Evolutionary conservation across 2,329 filamentous ascomycete species (phyloP), one percentile per base, ranked within the genome.

Genomic region (Paradendryphiella salina): DNA sequence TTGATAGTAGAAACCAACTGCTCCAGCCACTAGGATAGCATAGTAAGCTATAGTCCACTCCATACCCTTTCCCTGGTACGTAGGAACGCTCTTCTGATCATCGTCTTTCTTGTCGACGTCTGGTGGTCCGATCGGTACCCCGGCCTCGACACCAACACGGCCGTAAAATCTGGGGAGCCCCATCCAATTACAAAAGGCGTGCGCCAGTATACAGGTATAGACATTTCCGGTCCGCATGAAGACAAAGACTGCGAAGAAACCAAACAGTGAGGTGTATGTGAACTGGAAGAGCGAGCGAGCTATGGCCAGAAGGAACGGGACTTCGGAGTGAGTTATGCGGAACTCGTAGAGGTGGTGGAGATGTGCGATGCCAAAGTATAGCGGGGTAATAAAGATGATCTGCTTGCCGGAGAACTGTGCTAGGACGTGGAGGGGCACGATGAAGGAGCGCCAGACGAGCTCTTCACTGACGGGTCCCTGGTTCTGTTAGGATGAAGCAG

Each of bases 341-440:
- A 96, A 96, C 75, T 97, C 94, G 77, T 96, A 96, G 72, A 96
- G 90, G 75, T 99, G 94, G 75, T 99, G 93, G 39, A 96, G 75
- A 75, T 99, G 94, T 6, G 94, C 92, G 36, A 96, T 85, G 43
- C 93, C 93, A 69, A 97, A 97, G 71, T 96, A 87, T 9, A 96
- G 77, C 5, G 93, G 93, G 1, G 90, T 89, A 9, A 90, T 76
- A 75, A 96, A 90, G 66, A 96, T 83, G 58, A 89, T 90, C 33
- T 77, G 77, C 2, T 65, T 70, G 3, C 68, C 70, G 3, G 73
- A 70, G 54, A 73, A 35, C 80, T 79, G 42, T 15, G 90, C 85
- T 41, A 91, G 78, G 23, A 96, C 77, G 67, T 96, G 86, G 9
- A 96, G 80, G 1, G 93, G 89, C 32, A 96, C 82, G 44, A 92